Evolutionary conservation across 345 rosid species (phyloP).

Genomic region (Eucalyptus cloeziana): DNA sequence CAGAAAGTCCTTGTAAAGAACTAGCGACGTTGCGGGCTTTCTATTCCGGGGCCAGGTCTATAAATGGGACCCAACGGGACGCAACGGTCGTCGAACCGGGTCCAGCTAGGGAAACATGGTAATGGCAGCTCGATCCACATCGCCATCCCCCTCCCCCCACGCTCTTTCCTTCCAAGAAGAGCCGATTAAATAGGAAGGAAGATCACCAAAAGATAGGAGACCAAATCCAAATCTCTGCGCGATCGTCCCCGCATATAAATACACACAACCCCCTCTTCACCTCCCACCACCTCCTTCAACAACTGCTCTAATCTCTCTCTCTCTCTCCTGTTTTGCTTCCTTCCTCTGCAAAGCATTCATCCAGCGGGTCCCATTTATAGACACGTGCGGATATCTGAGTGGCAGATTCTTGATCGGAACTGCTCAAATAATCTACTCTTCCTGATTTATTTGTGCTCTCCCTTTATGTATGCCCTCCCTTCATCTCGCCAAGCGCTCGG

Average conservation of each 20-base stretch:
- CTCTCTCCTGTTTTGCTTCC: background rate
- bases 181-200: background rate
- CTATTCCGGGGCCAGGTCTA: background rate
- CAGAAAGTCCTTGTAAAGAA: background rate
- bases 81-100: background rate
- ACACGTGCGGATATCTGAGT: too few species aligned
- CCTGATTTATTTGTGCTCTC: too few species aligned
- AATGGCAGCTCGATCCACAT: too few species aligned
- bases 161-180: background rate
- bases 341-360: background rate
- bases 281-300: background rate
- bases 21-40: background rate
- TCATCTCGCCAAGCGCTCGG: too few species aligned
- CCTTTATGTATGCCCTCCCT: too few species aligned
- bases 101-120: too few species aligned
- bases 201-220: conserved; percentile 13
- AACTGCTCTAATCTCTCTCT: background rate
- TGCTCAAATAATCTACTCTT: too few species aligned
- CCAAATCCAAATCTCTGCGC: background rate
- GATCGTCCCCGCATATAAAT: background rate
- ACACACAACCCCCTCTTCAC: background rate
- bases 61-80: too few species aligned
- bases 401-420: too few species aligned
- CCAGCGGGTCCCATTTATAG: background rate
- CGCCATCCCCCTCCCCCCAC: background rate